Evolutionary conservation across 2,329 filamentous ascomycete species (phyloP), one percentile per base, ranked within the genome.

Genomic region (Penicillium sp.): DNA sequence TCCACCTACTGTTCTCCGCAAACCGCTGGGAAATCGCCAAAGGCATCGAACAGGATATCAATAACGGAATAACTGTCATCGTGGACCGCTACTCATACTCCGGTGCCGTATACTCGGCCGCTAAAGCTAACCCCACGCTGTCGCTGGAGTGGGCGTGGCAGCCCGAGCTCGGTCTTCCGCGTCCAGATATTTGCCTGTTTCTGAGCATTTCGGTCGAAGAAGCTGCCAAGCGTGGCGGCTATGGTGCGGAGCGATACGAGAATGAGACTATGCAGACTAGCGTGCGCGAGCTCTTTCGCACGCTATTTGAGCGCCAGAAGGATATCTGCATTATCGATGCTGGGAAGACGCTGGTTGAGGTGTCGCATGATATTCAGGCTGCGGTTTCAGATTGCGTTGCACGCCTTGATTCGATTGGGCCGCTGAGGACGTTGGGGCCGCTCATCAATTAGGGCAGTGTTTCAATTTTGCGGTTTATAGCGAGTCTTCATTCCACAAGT

Each of bases 51-150:
- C 52, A 66, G 32, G 69, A 75, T 46, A 75, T 96, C 5, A 72
- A 75, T 0, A 69, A 75, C 1, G 91, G 92, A 7, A 84, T 78
- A 18, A 93, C 83, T 0, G 79, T 98, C 28, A 77, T 98, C 33
- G 84, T 92, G 58, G 93, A 98, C 70, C 84, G 93, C 42, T 98
- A 97, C 74, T 95, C 95, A 68, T 92, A 95, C 75, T 93, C 88
- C 18, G 93, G 93, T 46, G 88, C 91, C 49, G 89, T 96, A 43
- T 98, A 97, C 74, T 89, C 86, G 23, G 89, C 89, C 0, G 92
- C 93, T 3, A 97, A 97, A 67, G 77, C 82, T 39, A 89, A 88
- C 59, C 81, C 84, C 0, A 69, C 75, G 1, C 78, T 96, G 10
- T 75, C 80, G 0, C 75, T 96, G 0, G 72, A 79, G 0, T 98